phyloP scores from a whole-genome alignment of 2,329 filamentous ascomycete species.

The Nemania abortiva region DNA sequence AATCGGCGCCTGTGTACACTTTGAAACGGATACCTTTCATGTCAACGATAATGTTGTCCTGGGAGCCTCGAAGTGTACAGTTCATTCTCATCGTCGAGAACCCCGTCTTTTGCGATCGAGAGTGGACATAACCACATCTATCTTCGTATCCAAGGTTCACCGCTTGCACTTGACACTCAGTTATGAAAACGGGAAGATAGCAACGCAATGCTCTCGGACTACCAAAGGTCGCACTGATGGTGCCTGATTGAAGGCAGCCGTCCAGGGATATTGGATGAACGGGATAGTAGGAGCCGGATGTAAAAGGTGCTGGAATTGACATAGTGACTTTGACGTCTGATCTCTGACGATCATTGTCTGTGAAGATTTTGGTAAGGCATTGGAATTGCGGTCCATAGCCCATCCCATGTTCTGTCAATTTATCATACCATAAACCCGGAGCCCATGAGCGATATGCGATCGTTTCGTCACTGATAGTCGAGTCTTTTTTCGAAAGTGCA shows the following conservation, averaged over 20 bases:
- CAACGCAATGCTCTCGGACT: background rate
- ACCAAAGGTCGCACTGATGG: background rate
- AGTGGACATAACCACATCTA: background rate
- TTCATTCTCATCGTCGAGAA: background rate
- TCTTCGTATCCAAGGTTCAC: no score
- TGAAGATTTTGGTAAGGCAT: no score
- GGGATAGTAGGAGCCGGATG: no score
- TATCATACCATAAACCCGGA: background rate
- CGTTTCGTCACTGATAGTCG: no score
- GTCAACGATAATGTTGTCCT: background rate
- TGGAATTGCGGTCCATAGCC: slow-evolving; percentile 18
- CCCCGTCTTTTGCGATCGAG: background rate
- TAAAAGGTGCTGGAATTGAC: no score
- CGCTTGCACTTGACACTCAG: background rate
- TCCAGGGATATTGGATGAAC: slow-evolving; percentile 10
- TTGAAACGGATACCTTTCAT: background rate
- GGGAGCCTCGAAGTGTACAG: background rate
- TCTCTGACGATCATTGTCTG: no score
- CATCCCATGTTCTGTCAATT: slow-evolving; percentile 24
- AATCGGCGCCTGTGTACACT: background rate
- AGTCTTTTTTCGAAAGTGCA: no score
- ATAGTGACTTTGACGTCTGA: background rate
- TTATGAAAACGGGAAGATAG: slow-evolving; percentile 6
- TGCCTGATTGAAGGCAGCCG: slow-evolving; percentile 5
- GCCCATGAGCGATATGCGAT: no score